phyloP scores from a whole-genome alignment of 1,284 basidiomycete species.

The Neonothopanus nambi region DNA sequence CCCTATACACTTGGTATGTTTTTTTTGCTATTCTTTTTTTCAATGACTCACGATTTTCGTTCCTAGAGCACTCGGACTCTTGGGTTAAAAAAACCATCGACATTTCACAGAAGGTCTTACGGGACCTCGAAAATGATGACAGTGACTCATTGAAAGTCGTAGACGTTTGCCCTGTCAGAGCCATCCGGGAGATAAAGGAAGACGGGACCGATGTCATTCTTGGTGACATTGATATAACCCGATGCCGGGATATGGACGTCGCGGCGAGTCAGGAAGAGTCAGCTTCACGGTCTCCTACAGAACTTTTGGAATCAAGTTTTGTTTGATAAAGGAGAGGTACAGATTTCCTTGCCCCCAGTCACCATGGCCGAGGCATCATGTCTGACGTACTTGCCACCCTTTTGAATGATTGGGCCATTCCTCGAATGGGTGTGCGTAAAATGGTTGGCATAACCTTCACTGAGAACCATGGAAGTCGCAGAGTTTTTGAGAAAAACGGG shows the following conservation, averaged over 20 bases:
- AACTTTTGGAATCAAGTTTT: conserved; percentile 27
- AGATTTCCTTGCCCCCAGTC: conserved; percentile 57
- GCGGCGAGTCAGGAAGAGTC: conserved; percentile 28
- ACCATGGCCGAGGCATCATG: conserved; percentile 71
- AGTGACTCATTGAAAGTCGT: conserved; percentile 29
- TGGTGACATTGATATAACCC: conserved; percentile 41
- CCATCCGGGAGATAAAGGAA: conserved; percentile 45
- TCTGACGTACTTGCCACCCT: conserved; percentile 53
- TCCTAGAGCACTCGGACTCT: conserved; percentile 37
- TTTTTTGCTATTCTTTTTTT: conserved; percentile 27
- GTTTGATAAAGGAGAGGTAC: not conserved
- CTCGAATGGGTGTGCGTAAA: conserved; percentile 52
- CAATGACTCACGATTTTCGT: conserved; percentile 23
- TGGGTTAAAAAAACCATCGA: conserved; percentile 22
- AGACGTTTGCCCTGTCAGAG: conserved; percentile 41
- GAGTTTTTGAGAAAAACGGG: conserved; percentile 66
- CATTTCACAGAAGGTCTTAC: conserved; percentile 24
- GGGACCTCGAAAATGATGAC: conserved; percentile 29
- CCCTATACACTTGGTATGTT: conserved; percentile 51
- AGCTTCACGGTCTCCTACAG: conserved; percentile 29
- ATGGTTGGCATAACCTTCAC: conserved; percentile 46
- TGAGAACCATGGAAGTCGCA: conserved; percentile 56
- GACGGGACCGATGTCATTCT: conserved; percentile 49
- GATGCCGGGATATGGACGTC: conserved; percentile 37
- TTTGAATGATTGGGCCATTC: conserved; percentile 55